Base-by-base conservation (phyloP, 2,329 filamentous ascomycete genomes). In the Pyrenochaeta sp. region DNA sequence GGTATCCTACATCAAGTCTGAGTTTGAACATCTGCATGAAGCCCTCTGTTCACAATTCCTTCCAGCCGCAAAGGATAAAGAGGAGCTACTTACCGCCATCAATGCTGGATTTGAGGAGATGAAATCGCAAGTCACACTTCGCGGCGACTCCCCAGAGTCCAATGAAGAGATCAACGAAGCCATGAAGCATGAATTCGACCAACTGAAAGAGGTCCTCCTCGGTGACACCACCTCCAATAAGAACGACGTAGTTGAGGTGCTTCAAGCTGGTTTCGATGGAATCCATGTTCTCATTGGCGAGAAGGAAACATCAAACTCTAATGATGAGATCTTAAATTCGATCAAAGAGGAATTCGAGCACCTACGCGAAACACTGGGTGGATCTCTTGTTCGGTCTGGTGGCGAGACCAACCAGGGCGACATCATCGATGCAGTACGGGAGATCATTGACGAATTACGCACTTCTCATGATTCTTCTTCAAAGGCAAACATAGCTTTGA, bases 151-250 rank as follows among this genome's bases (percentile, higher is more conserved):
- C 39, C 71, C 74, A 5, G 77, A 78, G 1, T 69, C 74, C 1
- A 77, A 72, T 48, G 80, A 83, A 15, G 82, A 83, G 40, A 78
- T 83, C 56, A 84, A 89, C 39, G 89, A 92, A 58, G 86, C 91
- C 50, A 88, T 96, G 75, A 91, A 90, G 72, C 87, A 88, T 40
- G 92, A 96, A 71, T 90, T 96, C 49, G 91, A 95, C 62, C 89
- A 92, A 52, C 84, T 97, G 7, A 89, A 92, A 27, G 90, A 93
- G 19, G 86, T 90, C 0, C 86, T 97, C 49, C 91, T 92, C 73
- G 79, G 84, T 48, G 83, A 85, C 47, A 79, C 82, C n/a, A 76
- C 81, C 0, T 78, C 78, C 24, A 82, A 87, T 62, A 88, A 88
- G 68, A 85, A 85, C 52, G 86, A 89, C 61, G 82, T 90, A 36